A percentile compares a stretch with the other conserved stretches of the same genome.
These are phyloP conservation scores for Linaria vulgaris DNA, from an alignment of 257 asterid species.

Conservation along the genomic window DNA sequence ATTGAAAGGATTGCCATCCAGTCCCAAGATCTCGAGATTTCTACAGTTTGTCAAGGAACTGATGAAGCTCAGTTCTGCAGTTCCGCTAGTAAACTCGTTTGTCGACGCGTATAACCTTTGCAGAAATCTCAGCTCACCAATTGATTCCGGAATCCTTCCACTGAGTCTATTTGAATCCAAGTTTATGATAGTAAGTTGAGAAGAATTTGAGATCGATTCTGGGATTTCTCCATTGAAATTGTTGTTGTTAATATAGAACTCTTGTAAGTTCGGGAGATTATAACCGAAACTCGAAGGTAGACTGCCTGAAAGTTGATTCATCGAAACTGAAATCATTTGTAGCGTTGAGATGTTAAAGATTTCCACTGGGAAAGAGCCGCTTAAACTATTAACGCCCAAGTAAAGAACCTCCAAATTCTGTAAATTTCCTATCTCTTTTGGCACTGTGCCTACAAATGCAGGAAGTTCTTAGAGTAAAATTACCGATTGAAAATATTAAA, in stretches of 20 bases:
- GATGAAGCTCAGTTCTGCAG: slow-evolving; percentile 26
- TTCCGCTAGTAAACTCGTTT: slow-evolving; percentile 19
- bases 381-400: slow-evolving; percentile 17
- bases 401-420: slow-evolving; percentile 16
- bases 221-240: slow-evolving; percentile 20
- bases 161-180: slow-evolving; percentile 15
- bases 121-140: slow-evolving; percentile 29
- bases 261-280: slow-evolving; percentile 24
- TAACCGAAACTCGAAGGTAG: slow-evolving; percentile 29
- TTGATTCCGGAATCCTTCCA: slow-evolving; percentile 32
- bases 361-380: slow-evolving; percentile 18
- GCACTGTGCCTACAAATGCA: slow-evolving; percentile 26
- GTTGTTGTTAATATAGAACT: slow-evolving; percentile 22
- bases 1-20: slow-evolving; percentile 8
- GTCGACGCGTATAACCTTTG: background rate
- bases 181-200: slow-evolving; percentile 2
- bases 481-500: background rate
- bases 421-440: slow-evolving; percentile 28
- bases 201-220: slow-evolving; percentile 32
- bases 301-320: slow-evolving; percentile 27
- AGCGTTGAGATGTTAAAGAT: slow-evolving; percentile 30
- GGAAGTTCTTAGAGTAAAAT: background rate
- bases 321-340: background rate
- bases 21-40: background rate
- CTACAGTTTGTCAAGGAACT: slow-evolving; percentile 27